These are phyloP conservation scores for Geotrichum macrosporum DNA, from an alignment of 1,139 yeast species.

Conservation along the genomic window DNA sequence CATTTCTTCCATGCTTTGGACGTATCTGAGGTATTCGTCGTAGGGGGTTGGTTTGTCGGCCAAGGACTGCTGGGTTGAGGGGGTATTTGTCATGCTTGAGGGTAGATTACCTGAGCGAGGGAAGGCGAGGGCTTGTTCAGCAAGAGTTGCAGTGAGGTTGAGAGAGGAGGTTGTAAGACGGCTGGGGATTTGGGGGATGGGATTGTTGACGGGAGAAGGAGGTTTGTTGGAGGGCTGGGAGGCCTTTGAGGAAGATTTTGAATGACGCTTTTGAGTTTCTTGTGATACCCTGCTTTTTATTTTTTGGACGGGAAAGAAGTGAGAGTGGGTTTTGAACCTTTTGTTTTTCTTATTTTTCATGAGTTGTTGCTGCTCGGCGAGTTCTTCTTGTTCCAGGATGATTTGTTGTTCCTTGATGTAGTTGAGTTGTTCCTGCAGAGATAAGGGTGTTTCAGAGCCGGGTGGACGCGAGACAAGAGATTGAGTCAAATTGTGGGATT, in stretches of 20 bases:
- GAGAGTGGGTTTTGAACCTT: neutral
- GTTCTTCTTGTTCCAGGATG: constrained; percentile 13
- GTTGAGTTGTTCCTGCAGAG: constrained; percentile 13
- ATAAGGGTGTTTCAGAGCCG: neutral
- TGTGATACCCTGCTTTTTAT: constrained; percentile 1
- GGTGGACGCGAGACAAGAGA: neutral
- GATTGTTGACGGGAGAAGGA: neutral
- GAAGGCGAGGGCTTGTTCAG: neutral
- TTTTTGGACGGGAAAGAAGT: constrained; percentile 1
- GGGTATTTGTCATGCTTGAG: neutral
- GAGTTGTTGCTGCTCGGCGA: neutral
- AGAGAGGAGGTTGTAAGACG: constrained; percentile 5
- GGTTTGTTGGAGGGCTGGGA: neutral
- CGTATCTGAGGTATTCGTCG: constrained; percentile 10
- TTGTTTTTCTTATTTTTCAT: neutral
- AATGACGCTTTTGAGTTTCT: neutral
- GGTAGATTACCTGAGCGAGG: neutral
- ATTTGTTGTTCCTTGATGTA: constrained; percentile 19
- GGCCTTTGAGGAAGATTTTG: neutral
- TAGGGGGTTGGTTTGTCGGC: constrained; percentile 2
- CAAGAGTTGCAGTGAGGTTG: constrained; percentile 2
- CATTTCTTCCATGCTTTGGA: neutral
- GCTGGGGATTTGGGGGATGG: neutral
- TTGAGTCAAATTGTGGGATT: too few relatives aligned
- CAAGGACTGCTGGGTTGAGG: neutral